Evolutionary conservation across 2,329 filamentous ascomycete genomes (phyloP).

Genomic region (Ramularia collo-cygni): DNA sequence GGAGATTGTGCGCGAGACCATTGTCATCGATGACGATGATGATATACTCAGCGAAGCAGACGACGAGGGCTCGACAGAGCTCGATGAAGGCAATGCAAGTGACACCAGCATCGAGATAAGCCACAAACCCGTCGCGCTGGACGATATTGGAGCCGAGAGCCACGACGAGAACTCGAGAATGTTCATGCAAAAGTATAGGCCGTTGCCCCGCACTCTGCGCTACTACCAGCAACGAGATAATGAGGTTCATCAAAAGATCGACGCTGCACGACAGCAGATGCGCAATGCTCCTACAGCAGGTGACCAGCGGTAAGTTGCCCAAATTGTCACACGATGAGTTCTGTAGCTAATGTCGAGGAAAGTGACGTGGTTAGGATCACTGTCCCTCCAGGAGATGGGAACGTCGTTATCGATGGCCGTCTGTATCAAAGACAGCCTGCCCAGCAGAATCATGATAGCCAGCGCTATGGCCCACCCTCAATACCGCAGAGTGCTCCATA

Average conservation of each 20-base stretch:
- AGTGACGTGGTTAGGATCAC: conserved; percentile 14
- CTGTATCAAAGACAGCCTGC: conserved; percentile 9
- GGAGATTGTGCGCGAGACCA: conserved; percentile 57
- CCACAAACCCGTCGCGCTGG: conserved; percentile 19
- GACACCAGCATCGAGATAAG: conserved; percentile 26
- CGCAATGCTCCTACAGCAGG: conserved; percentile 8
- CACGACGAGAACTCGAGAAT: conserved; percentile 18
- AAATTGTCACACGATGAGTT: background rate
- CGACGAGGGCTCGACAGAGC: conserved; percentile 16
- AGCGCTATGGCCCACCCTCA: background rate
- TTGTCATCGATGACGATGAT: conserved; percentile 57
- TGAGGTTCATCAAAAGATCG: conserved; percentile 18
- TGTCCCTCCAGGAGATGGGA: conserved; percentile 9
- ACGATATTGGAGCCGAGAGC: conserved; percentile 26
- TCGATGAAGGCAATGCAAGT: conserved; percentile 19
- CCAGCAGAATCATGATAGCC: background rate
- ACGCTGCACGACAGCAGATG: conserved; percentile 14
- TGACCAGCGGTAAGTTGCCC: background rate
- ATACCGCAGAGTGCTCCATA: background rate
- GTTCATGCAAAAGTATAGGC: conserved; percentile 15
- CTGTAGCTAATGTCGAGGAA: background rate
- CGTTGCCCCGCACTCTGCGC: background rate
- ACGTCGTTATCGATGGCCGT: conserved; percentile 12
- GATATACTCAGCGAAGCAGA: conserved; percentile 28
- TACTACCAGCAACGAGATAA: conserved; percentile 11